Conservation (phyloP, 2,329 filamentous ascomycete species). For the Fusarium pseudograminearum region DNA sequence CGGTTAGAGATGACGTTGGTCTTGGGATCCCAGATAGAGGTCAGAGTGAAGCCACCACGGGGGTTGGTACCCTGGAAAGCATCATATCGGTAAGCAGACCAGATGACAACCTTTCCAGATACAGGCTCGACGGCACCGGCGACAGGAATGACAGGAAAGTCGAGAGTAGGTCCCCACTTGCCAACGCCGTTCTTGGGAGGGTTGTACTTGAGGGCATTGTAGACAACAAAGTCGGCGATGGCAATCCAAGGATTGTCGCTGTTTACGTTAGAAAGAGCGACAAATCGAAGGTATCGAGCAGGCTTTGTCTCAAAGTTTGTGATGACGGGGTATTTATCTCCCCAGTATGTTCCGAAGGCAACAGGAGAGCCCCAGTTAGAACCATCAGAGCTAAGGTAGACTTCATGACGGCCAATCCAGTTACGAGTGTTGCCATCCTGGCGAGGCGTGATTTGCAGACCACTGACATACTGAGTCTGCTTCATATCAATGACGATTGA, state of each 20-base stretch:
- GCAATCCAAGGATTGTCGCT: slow-evolving; percentile 29
- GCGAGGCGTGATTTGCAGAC: slow-evolving; percentile 29
- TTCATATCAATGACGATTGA: slow-evolving; percentile 37
- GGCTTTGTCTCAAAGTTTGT: slow-evolving; percentile 40
- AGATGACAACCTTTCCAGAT: slow-evolving; percentile 33
- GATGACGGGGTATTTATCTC: slow-evolving; percentile 32
- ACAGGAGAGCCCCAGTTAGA: slow-evolving; percentile 33
- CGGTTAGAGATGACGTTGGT: slow-evolving; percentile 32
- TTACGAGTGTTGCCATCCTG: slow-evolving; percentile 30
- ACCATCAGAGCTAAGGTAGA: slow-evolving; percentile 35
- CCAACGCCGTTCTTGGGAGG: slow-evolving; percentile 28
- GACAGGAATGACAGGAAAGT: slow-evolving; percentile 40
- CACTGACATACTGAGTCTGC: slow-evolving; percentile 30
- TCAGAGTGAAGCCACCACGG: slow-evolving; percentile 37
- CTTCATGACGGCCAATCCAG: slow-evolving; percentile 33
- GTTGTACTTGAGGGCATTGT: slow-evolving; percentile 33
- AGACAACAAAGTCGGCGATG: slow-evolving; percentile 37
- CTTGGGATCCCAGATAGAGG: slow-evolving; percentile 35
- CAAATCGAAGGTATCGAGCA: slow-evolving; percentile 39
- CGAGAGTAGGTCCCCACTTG: slow-evolving; percentile 36
- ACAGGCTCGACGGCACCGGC: slow-evolving; percentile 39
- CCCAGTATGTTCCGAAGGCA: slow-evolving; percentile 37
- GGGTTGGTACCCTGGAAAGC: slow-evolving; percentile 31
- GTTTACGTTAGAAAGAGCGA: slow-evolving; percentile 25
- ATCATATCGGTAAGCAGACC: slow-evolving; percentile 40